Conservation (phyloP, 805 yeast species). For the Hanseniaspora vineae region DNA sequence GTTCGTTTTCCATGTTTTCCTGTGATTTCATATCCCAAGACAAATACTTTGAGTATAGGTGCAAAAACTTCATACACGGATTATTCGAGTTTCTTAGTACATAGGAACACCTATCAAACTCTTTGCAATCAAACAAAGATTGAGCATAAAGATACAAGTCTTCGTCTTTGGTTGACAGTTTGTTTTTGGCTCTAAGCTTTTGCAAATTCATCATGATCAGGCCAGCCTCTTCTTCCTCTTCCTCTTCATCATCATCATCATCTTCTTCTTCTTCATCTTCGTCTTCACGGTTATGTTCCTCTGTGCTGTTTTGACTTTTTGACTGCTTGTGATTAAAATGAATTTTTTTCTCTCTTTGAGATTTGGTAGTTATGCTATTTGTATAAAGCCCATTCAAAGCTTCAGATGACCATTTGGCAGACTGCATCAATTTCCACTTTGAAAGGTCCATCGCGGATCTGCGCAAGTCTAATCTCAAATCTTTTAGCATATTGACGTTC, state of each 20-base stretch:
- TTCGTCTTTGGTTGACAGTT: conserved; percentile 21
- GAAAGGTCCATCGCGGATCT: conserved; percentile 33
- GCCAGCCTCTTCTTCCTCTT: not conserved
- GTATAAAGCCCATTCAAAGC: conserved; percentile 48
- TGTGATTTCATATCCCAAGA: conserved; percentile 67
- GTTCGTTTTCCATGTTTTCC: conserved; percentile 58
- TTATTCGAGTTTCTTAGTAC: conserved; percentile 64
- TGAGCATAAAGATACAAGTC: conserved; percentile 48
- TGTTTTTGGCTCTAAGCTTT: not conserved
- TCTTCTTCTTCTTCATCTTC: conserved; percentile 3
- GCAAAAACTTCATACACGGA: conserved; percentile 62
- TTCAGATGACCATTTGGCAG: conserved; percentile 79
- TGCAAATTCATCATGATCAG: not conserved
- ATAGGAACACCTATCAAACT: conserved; percentile 66
- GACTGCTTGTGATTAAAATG: no score
- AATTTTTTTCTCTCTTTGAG: not conserved
- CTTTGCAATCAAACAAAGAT: conserved; percentile 67
- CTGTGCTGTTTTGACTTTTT: conserved; percentile 3
- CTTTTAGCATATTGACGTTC: conserved; percentile 7
- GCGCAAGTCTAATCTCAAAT: conserved; percentile 19
- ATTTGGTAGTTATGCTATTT: conserved; percentile 1
- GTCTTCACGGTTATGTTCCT: conserved; percentile 11
- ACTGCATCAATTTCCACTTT: conserved; percentile 47
- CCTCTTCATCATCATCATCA: conserved; percentile 3
- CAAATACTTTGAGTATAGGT: conserved; percentile 55